A percentile compares a stretch with the other conserved stretches of the same genome.
Conservation (phyloP, 2,329 filamentous ascomycete genomes). For the Pestalotiopsis sp. region DNA sequence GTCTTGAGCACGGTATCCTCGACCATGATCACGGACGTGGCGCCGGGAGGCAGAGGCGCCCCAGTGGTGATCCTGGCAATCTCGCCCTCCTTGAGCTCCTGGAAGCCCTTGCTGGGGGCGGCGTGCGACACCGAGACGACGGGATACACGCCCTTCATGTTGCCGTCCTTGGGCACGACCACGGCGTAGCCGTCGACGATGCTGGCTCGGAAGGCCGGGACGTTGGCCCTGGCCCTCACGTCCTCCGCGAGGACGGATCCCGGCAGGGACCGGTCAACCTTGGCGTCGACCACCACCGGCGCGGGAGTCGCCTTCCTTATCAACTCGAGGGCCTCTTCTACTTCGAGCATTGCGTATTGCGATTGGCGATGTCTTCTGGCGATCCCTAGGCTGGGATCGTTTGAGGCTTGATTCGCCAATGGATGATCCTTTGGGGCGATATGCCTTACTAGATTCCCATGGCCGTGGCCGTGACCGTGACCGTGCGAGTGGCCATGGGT, state of each 20-base stretch:
- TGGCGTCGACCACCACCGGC: slow-evolving; percentile 56
- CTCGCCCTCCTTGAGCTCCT: slow-evolving; percentile 69
- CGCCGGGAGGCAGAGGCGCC: slow-evolving; percentile 84
- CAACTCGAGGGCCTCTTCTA: slow-evolving; percentile 75
- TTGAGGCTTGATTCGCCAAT: slow-evolving; percentile 55
- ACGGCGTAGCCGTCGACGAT: slow-evolving; percentile 97
- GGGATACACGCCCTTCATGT: slow-evolving; percentile 79
- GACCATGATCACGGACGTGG: slow-evolving; percentile 94
- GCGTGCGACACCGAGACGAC: slow-evolving; percentile 89
- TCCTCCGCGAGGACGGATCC: slow-evolving; percentile 83
- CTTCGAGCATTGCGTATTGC: slow-evolving; percentile 89
- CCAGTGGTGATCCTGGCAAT: slow-evolving; percentile 94
- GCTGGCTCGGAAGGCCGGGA: slow-evolving; percentile 92
- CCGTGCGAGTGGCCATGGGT: slow-evolving; percentile 55
- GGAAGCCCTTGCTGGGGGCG: slow-evolving; percentile 65
- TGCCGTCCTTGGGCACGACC: slow-evolving; percentile 63
- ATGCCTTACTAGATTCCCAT: slow-evolving; percentile 72
- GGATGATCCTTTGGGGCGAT: slow-evolving; percentile 55
- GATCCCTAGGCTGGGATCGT: slow-evolving; percentile 63
- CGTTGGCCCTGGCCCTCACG: slow-evolving; percentile 77
- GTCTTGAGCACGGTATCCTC: slow-evolving; percentile 84
- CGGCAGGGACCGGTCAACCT: slow-evolving; percentile 68
- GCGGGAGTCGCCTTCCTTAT: slow-evolving; percentile 75
- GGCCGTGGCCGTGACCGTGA: slow-evolving; percentile 61
- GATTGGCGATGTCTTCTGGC: slow-evolving; percentile 78